A percentile compares a stretch with the other conserved stretches of the same genome.
Conservation (phyloP, 225 moss, liverwort and hornwort species). For the Pleurozium schreberi region DNA sequence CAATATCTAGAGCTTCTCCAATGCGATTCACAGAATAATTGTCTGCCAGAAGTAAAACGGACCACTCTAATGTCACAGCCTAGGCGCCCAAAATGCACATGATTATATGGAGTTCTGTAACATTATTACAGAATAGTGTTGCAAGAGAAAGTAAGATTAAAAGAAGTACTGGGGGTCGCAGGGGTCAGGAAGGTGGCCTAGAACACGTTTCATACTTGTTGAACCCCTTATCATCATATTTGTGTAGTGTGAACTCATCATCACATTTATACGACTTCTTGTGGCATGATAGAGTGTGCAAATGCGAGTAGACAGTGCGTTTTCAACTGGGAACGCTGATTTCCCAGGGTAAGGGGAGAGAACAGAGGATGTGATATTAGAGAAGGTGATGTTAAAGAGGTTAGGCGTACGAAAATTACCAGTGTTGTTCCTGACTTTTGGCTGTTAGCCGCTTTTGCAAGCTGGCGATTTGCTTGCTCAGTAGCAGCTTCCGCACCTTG, state of each 20-base stretch:
- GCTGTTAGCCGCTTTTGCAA: conserved; percentile 29
- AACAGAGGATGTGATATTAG: neutral
- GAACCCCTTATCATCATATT: neutral
- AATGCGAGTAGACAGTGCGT: neutral
- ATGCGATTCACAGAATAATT: neutral
- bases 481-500: conserved; percentile 40
- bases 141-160: neutral
- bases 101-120: neutral
- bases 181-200: too few species aligned
- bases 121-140: neutral
- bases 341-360: neutral
- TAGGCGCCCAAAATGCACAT: neutral
- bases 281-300: neutral
- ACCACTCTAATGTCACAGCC: neutral
- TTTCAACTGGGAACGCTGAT: neutral
- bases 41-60: neutral
- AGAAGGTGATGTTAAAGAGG: neutral
- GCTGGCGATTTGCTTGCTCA: conserved; percentile 45
- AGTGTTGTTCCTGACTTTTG: conserved; percentile 50
- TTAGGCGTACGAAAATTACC: conserved; percentile 1
- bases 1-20: neutral
- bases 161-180: neutral
- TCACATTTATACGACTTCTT: neutral
- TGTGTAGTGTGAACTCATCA: neutral
- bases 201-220: neutral